Conservation (phyloP, 176 grass and related monocot genomes). For the Raddia distichophylla region DNA sequence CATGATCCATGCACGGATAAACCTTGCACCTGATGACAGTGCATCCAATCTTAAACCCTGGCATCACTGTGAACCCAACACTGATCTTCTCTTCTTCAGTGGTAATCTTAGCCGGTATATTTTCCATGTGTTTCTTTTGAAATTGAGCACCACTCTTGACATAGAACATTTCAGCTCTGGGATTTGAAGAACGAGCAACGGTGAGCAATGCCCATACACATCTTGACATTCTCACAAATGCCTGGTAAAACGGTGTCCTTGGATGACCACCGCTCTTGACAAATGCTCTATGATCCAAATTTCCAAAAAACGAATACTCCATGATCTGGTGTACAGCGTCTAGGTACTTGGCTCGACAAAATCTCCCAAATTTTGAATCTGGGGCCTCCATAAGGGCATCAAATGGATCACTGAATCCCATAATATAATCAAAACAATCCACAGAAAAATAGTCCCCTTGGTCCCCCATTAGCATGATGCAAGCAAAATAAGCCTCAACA, state of each 20-base stretch:
- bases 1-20: slow-evolving; percentile 48
- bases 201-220: slow-evolving; percentile 70
- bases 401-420: slow-evolving; percentile 66
- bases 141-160: slow-evolving; percentile 52
- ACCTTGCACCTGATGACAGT: slow-evolving; percentile 66
- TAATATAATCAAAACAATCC: slow-evolving; percentile 55
- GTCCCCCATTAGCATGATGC: slow-evolving; percentile 53
- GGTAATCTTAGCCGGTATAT: slow-evolving; percentile 47
- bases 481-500: slow-evolving; percentile 67
- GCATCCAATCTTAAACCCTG: slow-evolving; percentile 84
- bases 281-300: slow-evolving; percentile 72
- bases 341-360: slow-evolving; percentile 72
- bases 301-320: slow-evolving; percentile 83
- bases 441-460: slow-evolving; percentile 34
- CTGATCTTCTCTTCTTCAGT: slow-evolving; percentile 39
- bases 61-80: slow-evolving; percentile 82
- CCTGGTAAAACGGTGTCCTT: slow-evolving; percentile 80
- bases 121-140: slow-evolving; percentile 69
- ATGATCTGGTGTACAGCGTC: slow-evolving; percentile 54
- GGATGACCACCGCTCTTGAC: slow-evolving; percentile 65
- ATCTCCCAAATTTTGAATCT: slow-evolving; percentile 71
- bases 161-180: slow-evolving; percentile 79
- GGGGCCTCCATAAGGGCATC: slow-evolving; percentile 64
- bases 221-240: slow-evolving; percentile 71
- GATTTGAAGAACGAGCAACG: slow-evolving; percentile 54